Evolutionary conservation across 2,329 filamentous ascomycete genomes (phyloP), one percentile per base, ranked within the genome.

Genomic region (Pseudogymnoascus sp.): DNA sequence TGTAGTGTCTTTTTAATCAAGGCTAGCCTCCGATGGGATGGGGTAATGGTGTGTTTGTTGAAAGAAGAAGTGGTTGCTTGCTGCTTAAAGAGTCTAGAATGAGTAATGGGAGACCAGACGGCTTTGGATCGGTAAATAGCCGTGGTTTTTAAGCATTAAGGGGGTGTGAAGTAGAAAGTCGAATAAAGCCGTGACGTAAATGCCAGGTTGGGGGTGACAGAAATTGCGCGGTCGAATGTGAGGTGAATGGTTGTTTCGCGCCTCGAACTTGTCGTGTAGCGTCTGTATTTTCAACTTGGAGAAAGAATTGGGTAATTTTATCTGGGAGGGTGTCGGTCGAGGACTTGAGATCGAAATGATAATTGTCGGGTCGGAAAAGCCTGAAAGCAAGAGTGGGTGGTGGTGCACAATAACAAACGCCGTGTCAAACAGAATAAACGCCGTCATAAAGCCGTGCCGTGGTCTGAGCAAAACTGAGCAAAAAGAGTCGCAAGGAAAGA

Each of bases 351-450:
- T 56, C 16, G 12, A 33, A 44, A 33, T 33, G 50, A 33, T 33
- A n/a, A 25, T 33, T 33, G 25, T 56, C 25, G 28, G 7, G 50
- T 56, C 25, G n/a, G 50, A 56, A 31, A 56, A 18, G 25, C 28
- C n/a, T 56, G 50, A 21, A 18, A 33, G 50, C 25, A 56, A 56
- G 50, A 56, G 50, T 33, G 50, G 28, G 25, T 38, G 35, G 31
- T 33, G 31, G 31, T 33, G 50, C 14, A 18, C n/a, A 56, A 56
- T 53, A 56, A 56, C n/a, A 56, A 56, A 56, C 50, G 50, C 50
- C 50, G 28, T 56, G 50, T 56, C n/a, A 56, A 56, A 56, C 28
- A 56, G 50, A 56, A 56, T 56, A 56, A 56, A 56, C 50, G 50
- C 50, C 50, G 50, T 56, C 50, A 56, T 56, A 56, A 56, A 56